These are phyloP conservation scores for Pestalotiopsis sp. DNA, from an alignment of 2,329 filamentous ascomycete species.

Conservation along the genomic window DNA sequence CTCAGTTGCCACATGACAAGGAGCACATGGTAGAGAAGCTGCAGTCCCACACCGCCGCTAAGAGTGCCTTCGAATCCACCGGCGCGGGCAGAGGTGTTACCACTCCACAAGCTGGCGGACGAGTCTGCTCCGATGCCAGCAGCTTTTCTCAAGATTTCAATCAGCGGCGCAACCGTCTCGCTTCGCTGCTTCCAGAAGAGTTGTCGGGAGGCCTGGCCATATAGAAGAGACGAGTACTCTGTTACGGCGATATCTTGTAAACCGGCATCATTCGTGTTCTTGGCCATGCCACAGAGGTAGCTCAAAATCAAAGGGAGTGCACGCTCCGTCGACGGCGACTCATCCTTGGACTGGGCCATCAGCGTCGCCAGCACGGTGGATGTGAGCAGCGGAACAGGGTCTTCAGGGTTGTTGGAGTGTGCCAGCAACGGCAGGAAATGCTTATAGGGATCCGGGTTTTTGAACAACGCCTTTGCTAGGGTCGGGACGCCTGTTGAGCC, in stretches of 20 bases:
- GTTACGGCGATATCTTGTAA: conserved; percentile 95
- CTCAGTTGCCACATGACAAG: conserved; percentile 95
- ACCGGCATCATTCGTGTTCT: conserved; percentile 77
- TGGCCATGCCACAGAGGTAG: conserved; percentile 82
- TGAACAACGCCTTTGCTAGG: conserved; percentile 74
- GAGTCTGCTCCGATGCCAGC: conserved; percentile 68
- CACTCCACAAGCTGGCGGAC: conserved; percentile 62
- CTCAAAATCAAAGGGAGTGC: conserved; percentile 81
- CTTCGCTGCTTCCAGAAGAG: conserved; percentile 90
- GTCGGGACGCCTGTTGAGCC: conserved; percentile 68
- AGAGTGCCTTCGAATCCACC: conserved; percentile 62
- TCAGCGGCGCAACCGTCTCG: conserved; percentile 79
- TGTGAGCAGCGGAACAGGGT: conserved; percentile 85
- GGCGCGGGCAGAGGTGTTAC: conserved; percentile 51
- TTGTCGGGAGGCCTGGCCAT: conserved; percentile 70
- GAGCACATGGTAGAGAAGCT: conserved; percentile 91
- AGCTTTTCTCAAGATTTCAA: conserved; percentile 79
- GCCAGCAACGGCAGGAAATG: conserved; percentile 81
- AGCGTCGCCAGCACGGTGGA: conserved; percentile 83
- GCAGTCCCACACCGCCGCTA: conserved; percentile 84
- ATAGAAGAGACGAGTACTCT: conserved; percentile 82
- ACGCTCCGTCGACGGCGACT: conserved; percentile 62
- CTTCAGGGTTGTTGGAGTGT: conserved; percentile 72
- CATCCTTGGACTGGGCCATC: conserved; percentile 67
- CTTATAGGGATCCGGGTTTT: conserved; percentile 75